Conservation (phyloP, 495 filamentous ascomycete species). For the Friedmanniomyces endolithicus region DNA sequence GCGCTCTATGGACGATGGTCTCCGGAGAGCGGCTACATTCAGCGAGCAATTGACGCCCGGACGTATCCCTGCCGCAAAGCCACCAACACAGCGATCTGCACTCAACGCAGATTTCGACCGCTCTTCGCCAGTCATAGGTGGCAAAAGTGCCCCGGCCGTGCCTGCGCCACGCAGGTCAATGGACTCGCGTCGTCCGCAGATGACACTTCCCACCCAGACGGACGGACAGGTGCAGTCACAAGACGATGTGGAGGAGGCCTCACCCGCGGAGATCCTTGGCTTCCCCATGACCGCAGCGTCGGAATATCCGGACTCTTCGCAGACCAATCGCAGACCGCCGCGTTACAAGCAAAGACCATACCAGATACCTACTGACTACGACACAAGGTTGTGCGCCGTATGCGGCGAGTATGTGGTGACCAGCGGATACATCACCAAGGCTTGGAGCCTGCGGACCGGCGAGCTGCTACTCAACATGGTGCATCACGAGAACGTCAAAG, state of each 20-base stretch:
- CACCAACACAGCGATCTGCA: slow-evolving; percentile 4
- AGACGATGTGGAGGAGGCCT: slow-evolving; percentile 9
- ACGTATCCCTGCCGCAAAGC: slow-evolving; percentile 14
- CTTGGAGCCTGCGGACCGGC: slow-evolving; percentile 75
- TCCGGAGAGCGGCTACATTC: slow-evolving; percentile 6
- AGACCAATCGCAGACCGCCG: slow-evolving; percentile 73
- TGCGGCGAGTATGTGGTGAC: slow-evolving; percentile 83
- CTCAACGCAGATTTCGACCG: slow-evolving; percentile 12
- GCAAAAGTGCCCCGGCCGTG: slow-evolving; percentile 6
- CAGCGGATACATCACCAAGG: slow-evolving; percentile 66
- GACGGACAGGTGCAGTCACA: slow-evolving; percentile 10
- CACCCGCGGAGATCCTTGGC: background rate
- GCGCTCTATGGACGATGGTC: background rate
- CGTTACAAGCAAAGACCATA: slow-evolving; percentile 52
- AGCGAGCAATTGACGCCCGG: slow-evolving; percentile 5
- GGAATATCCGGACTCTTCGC: slow-evolving; percentile 75
- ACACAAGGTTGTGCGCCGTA: slow-evolving; percentile 72
- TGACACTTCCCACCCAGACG: background rate
- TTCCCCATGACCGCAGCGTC: slow-evolving; percentile 15
- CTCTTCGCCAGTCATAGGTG: background rate
- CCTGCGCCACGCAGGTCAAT: slow-evolving; percentile 16
- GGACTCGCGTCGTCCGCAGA: slow-evolving; percentile 5
- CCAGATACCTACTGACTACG: slow-evolving; percentile 72
- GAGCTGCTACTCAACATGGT: slow-evolving; percentile 65
- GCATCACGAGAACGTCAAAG: slow-evolving; percentile 68